A percentile compares a stretch with the other conserved stretches of the same genome.
phyloP scores from a whole-genome alignment of 805 yeast genomes.

The Yamadazyma olivae region DNA sequence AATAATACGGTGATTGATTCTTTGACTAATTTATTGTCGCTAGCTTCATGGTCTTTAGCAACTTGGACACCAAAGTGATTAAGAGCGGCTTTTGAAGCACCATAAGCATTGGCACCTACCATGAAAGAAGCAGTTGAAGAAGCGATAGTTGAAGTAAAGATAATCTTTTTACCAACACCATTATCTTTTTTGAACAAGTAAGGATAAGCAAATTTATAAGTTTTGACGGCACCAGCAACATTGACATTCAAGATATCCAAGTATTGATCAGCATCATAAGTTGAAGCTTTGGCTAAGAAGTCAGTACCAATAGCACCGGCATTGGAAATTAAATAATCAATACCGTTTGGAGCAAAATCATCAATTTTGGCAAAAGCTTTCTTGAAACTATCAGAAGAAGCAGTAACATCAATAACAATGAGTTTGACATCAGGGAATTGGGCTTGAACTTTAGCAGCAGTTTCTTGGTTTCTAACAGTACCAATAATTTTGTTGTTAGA shows the following conservation, averaged over 20 bases:
- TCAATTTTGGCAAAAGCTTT: conserved; percentile 1
- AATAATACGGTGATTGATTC: conserved; percentile 16
- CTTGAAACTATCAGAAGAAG: neutral
- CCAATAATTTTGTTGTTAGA: conserved; percentile 34
- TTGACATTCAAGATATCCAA: conserved; percentile 3
- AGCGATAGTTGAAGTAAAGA: neutral
- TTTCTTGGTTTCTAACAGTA: conserved; percentile 32
- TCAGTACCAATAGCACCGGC: conserved; percentile 4
- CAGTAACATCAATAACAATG: conserved; percentile 1
- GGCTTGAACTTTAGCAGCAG: conserved; percentile 8
- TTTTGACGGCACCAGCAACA: conserved; percentile 10
- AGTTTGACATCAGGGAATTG: conserved; percentile 1
- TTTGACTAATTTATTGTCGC: neutral
- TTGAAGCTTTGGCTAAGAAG: neutral
- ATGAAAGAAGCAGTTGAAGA: neutral
- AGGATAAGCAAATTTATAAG: conserved; percentile 10
- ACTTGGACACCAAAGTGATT: conserved; percentile 25
- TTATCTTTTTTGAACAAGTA: conserved; percentile 5
- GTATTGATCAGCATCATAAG: conserved; percentile 6
- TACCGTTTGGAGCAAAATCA: conserved; percentile 2
- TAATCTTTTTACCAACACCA: conserved; percentile 1
- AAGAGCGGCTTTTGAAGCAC: conserved; percentile 35
- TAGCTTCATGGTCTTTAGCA: conserved; percentile 13
- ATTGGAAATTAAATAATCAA: conserved; percentile 8
- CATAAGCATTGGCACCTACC: conserved; percentile 18